Percentiles rank a stretch among this genome's conserved stretches.
phyloP scores from a whole-genome alignment of 768 basidiomycete species.

The Mycena vulgaris region DNA sequence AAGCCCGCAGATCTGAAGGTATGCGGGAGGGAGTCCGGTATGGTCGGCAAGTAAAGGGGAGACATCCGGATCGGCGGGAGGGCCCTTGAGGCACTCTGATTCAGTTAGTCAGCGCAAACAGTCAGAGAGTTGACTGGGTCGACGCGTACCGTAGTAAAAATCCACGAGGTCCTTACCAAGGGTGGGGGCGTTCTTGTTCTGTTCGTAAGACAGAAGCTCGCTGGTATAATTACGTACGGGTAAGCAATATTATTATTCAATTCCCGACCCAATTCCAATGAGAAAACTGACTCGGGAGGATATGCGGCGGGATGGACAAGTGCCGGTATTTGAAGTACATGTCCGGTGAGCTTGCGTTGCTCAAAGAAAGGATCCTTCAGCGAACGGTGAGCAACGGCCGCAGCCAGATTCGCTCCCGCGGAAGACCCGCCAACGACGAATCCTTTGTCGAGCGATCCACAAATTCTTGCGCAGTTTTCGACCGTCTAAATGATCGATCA shows the following conservation, averaged over 20 bases:
- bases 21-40: background rate
- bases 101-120: background rate
- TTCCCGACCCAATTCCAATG: background rate
- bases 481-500: background rate
- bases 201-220: constrained; percentile 5
- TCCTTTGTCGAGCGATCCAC: background rate
- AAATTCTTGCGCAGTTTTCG: background rate
- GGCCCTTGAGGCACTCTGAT: background rate
- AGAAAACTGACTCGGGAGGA: background rate
- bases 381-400: constrained; percentile 1
- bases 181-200: constrained; percentile 1
- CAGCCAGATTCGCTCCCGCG: background rate
- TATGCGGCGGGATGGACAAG: background rate
- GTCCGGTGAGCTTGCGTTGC: background rate
- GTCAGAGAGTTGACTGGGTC: background rate
- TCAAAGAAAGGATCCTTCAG: constrained; percentile 5
- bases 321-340: background rate
- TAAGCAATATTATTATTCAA: background rate
- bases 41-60: background rate
- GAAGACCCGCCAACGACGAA: constrained; percentile 9
- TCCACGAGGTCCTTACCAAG: background rate
- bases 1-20: background rate
- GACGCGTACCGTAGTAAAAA: background rate
- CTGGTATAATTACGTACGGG: background rate
- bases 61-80: background rate